Base-by-base conservation (phyloP, 441 rosid species). In the Arabidopsis lyrata region DNA sequence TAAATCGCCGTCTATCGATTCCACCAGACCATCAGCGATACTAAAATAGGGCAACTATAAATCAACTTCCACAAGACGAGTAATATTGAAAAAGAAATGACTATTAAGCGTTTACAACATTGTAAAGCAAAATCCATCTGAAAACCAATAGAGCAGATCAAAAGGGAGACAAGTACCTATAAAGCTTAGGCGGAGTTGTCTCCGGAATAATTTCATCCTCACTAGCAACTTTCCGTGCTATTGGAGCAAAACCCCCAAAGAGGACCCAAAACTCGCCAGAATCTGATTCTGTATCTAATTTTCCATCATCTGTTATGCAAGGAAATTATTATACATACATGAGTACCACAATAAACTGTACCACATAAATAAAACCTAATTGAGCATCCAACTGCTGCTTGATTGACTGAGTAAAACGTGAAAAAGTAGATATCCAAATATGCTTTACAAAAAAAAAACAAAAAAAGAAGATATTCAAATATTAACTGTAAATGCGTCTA, bases 211-310 rank as follows among this genome's bases (percentile, higher is more conserved):
- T 70, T 65, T 96, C 99, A 83, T 96, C 98, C 61, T 96, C 99
- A 71, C 81, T 73, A 57, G 79, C 64, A 77, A 89, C 88, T 78
- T 96, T 96, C 86, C 90, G 91, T 63, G 95, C 96, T 52, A 96
- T 89, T 61, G 99, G 99, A 77, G 99, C 98, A 83, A 96, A 96
- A 58, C 99, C 99, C 73, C 99, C 99, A 79, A 93, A 84, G 62
- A 96, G 94, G 80, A 93, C 98, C 99, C 99, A 93, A 73, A 96
- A 96, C 80, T 88, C 99, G 54, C 99, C 99, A 0, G 99, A 93
- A 77, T 96, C 99, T 41, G 99, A 96, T 82, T 93, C 98, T 14
- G 99, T 93, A 80, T 96, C 98, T 72, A 96, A 83, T 79, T 93
- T 96, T 54, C 99, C 99, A 81, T 96, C 99, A 82, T 93, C 99